Conservation (phyloP, 805 yeast genomes). For the Jamesozyma gamospora region DNA sequence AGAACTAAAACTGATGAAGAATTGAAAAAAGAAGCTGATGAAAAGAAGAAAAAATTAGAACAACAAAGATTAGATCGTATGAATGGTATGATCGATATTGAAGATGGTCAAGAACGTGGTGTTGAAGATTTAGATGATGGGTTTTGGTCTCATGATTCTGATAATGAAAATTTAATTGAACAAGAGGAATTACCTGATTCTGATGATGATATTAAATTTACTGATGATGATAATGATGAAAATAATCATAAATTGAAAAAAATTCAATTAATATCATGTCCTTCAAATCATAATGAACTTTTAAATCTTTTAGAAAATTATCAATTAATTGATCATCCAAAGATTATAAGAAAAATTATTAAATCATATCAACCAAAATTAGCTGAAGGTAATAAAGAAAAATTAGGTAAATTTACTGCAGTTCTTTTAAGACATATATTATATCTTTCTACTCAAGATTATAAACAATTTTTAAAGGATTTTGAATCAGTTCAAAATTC, state of each 20-base stretch:
- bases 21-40: slow-evolving; percentile 46
- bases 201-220: slow-evolving; percentile 33
- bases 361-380: slow-evolving; percentile 62
- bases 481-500: slow-evolving; percentile 33
- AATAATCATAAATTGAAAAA: slow-evolving; percentile 1
- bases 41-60: slow-evolving; percentile 53
- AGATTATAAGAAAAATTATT: slow-evolving; percentile 45
- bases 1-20: slow-evolving; percentile 75
- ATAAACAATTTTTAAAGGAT: slow-evolving; percentile 27
- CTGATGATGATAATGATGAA: slow-evolving; percentile 25
- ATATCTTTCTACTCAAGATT: slow-evolving; percentile 35
- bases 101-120: slow-evolving; percentile 34
- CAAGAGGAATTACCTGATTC: slow-evolving; percentile 30
- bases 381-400: slow-evolving; percentile 73
- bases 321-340: slow-evolving; percentile 35
- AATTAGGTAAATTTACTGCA: slow-evolving; percentile 51
- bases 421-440: slow-evolving; percentile 56
- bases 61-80: slow-evolving; percentile 61
- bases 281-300: slow-evolving; percentile 38
- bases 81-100: slow-evolving; percentile 51
- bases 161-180: slow-evolving; percentile 29
- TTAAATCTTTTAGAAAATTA: slow-evolving; percentile 27
- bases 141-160: slow-evolving; percentile 54
- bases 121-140: slow-evolving; percentile 65
- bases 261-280: slow-evolving; percentile 33